Conservation (phyloP, 176 grass and related monocot species). For the Triticum turgidum region DNA sequence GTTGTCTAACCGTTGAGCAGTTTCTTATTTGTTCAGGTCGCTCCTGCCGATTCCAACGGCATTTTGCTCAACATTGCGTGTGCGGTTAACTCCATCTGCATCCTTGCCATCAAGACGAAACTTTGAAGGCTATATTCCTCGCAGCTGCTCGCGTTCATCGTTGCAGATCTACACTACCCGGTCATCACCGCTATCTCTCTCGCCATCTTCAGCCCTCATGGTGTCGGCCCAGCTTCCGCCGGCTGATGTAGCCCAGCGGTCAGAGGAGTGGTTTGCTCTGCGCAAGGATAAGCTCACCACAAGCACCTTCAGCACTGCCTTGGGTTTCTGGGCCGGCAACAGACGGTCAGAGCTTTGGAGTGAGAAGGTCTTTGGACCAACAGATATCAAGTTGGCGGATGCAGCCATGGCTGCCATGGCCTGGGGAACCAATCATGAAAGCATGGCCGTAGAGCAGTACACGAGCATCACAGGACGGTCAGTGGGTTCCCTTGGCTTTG, state of each 20-base stretch:
- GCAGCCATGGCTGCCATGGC: conserved; percentile 79
- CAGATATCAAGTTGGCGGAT: conserved; percentile 49
- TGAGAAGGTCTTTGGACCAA: conserved; percentile 78
- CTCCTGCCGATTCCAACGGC: conserved; percentile 33
- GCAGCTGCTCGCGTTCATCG: conserved; percentile 59
- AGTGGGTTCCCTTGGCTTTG: conserved; percentile 76
- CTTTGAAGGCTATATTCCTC: conserved; percentile 76
- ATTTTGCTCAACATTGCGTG: conserved; percentile 23
- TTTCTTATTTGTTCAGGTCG: conserved; percentile 58
- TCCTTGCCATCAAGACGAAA: conserved; percentile 54
- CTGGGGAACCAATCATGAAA: conserved; percentile 81
- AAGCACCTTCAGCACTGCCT: conserved; percentile 89
- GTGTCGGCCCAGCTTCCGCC: conserved; percentile 54
- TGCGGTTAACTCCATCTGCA: conserved; percentile 28
- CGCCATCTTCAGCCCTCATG: conserved; percentile 43
- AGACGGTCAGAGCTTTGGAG: conserved; percentile 80
- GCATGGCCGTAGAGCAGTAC: conserved; percentile 72
- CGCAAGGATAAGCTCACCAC: conserved; percentile 98
- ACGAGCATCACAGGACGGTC: conserved; percentile 71
- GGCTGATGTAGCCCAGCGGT: conserved; percentile 70
- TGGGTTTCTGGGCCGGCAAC: conserved; percentile 89
- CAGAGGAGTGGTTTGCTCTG: conserved; percentile 96
- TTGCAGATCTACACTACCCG: conserved; percentile 36
- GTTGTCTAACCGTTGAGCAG: conserved; percentile 56
- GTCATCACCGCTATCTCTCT: conserved; percentile 42